Evolutionary conservation across 164 flowering plant genomes (phyloP), one percentile per base, ranked within the genome.

Genomic region (Magnolia changhungtana): DNA sequence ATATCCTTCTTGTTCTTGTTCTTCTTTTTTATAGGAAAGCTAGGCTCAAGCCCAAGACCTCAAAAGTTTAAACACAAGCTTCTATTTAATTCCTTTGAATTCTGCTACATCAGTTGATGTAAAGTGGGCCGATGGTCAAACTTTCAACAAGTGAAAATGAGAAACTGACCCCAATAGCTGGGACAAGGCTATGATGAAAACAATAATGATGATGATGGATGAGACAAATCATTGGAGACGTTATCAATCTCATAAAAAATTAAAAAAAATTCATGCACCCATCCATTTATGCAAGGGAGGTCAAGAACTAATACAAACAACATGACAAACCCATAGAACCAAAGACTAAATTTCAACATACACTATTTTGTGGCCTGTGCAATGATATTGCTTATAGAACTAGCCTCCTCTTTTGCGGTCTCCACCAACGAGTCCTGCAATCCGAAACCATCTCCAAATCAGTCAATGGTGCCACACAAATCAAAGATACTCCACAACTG

Each of bases 401-500:
- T 89, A 27, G 91, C 93, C 81, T 93, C 87, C 84, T 95, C 97
- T 78, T 95, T 93, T 8, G 98, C 98, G 67, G 88, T 86, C 85
- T 95, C 98, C 81, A 93, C 98, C 85, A 95, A 78, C 7, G 91
- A 85, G 83, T 93, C 98, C 98, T 93, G 83, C 77, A 81, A 67
- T 79, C 78, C 79, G 81, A 75, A 79, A 78, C 80, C 19, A 65
- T 21, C 8, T 59, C 6, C 66, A 11, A 37, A 16, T 58, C 49
- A 72, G 16, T 37, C 49, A 63, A 16, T 16, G 64, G 18, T 21
- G 9, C 13, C 27, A 9, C 74, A 21, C 74, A 52, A 55, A 55
- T 18, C 66, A 72, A 52, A 50, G 27, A 50, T n/a, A 71, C 58
- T 29, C 14, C 8, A 14, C 21, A 13, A 21, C 19, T 37, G 18